These are phyloP conservation scores for Moricandia moricandioides DNA, from an alignment of 345 rosid genomes.

Conservation along the genomic window DNA sequence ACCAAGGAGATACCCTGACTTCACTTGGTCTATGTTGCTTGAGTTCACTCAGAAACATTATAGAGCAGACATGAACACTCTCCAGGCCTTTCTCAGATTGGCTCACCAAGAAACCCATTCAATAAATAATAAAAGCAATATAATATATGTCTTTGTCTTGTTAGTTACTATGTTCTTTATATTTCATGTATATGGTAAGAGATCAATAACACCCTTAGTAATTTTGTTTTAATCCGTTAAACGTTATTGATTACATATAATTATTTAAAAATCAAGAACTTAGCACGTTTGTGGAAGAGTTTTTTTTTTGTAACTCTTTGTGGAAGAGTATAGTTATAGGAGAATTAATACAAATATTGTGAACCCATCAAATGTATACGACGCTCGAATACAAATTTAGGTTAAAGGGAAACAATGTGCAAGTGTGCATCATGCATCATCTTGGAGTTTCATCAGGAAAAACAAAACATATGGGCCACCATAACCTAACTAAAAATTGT, in stretches of 20 bases:
- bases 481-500: neutral
- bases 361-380: neutral
- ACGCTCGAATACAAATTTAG: neutral
- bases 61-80: constrained; percentile 89
- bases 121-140: neutral
- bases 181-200: constrained; percentile 21
- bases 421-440: constrained; percentile 11
- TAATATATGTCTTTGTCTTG: constrained; percentile 1
- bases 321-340: no score
- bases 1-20: constrained; percentile 79
- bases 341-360: neutral
- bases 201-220: constrained; percentile 7
- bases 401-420: constrained; percentile 5
- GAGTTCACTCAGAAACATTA: constrained; percentile 88
- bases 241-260: neutral
- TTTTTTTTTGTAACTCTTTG: no score
- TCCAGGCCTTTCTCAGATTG: constrained; percentile 59
- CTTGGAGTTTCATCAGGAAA: constrained; percentile 2
- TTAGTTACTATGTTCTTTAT: constrained; percentile 16
- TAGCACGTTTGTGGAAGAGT: constrained; percentile 7
- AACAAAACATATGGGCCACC: constrained; percentile 15
- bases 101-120: constrained; percentile 32
- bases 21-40: constrained; percentile 77
- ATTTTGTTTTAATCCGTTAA: neutral
- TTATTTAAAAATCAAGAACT: neutral